Percentiles rank a stretch among this genome's conserved stretches.
Conservation (phyloP, 2,329 filamentous ascomycete species). For the Xylaria sp. region DNA sequence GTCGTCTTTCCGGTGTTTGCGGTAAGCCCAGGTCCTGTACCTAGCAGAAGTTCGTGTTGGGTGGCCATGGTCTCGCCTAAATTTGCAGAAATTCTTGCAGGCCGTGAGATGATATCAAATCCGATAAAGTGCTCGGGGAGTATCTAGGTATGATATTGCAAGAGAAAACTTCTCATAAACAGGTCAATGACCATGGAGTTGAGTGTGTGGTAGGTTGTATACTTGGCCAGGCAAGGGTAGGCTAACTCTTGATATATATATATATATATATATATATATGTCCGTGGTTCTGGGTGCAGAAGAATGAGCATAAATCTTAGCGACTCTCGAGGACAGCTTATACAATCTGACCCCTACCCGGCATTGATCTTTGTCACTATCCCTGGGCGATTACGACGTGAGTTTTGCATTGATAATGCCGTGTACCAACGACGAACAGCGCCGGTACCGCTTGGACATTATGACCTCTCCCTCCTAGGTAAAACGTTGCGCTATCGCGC, state of each 20-base stretch:
- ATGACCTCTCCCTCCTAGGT: constrained; percentile 15
- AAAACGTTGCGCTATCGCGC: constrained; percentile 37
- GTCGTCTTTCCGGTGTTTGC: constrained; percentile 32
- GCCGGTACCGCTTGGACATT: constrained; percentile 39
- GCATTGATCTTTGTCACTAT: constrained; percentile 27
- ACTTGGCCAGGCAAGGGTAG: constrained; percentile 9
- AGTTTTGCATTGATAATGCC: constrained; percentile 40
- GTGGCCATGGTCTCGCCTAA: constrained; percentile 29
- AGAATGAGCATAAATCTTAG: constrained; percentile 21
- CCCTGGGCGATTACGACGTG: constrained; percentile 30
- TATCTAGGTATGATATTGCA: constrained; percentile 13
- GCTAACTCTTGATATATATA: constrained; percentile 18
- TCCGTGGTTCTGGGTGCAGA: constrained; percentile 15
- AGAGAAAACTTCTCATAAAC: background rate
- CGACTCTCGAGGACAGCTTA: constrained; percentile 29
- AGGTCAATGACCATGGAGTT: constrained; percentile 8
- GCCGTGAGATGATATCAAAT: constrained; percentile 13
- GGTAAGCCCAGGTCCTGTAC: constrained; percentile 1
- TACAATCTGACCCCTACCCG: constrained; percentile 24
- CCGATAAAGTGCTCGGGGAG: constrained; percentile 8
- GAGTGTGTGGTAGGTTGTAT: constrained; percentile 19
- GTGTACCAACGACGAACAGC: constrained; percentile 32
- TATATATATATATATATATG: constrained; percentile 12
- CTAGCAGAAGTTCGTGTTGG: constrained; percentile 28
- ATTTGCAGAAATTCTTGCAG: constrained; percentile 15